Evolutionary conservation across 1,139 yeast genomes (phyloP).

Genomic region (Hanseniaspora uvarum): DNA sequence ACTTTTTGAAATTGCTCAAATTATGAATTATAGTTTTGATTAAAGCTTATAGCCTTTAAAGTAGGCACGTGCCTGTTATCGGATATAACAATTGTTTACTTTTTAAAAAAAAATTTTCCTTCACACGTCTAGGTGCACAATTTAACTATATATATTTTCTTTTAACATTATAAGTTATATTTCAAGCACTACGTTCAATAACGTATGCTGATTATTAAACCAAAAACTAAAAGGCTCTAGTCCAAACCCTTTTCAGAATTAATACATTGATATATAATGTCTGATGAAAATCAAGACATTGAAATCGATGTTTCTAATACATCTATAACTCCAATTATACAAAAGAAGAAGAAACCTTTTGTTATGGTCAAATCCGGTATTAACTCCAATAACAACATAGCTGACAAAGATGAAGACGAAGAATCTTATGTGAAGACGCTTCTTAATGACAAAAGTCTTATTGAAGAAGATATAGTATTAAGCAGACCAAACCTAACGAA

Average conservation of each 20-base stretch:
- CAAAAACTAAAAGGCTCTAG: neutral
- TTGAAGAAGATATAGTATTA: conserved; percentile 7
- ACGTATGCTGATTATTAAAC: too few species aligned
- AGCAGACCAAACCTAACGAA: conserved; percentile 1
- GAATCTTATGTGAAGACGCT: conserved; percentile 8
- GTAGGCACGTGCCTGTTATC: too few species aligned
- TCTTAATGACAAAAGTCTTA: conserved; percentile 7
- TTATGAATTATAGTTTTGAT: too few species aligned
- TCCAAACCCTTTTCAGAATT: too few species aligned
- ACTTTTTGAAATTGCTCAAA: too few species aligned
- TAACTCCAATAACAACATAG: neutral
- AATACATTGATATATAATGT: neutral
- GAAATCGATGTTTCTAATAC: neutral
- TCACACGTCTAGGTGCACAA: too few species aligned
- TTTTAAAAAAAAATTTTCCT: too few species aligned
- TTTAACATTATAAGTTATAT: too few species aligned
- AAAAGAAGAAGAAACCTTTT: conserved; percentile 13
- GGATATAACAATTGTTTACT: too few species aligned
- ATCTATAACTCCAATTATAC: neutral
- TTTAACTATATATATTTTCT: too few species aligned
- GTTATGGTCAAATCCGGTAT: conserved; percentile 16
- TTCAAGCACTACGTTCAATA: too few species aligned
- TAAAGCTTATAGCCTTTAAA: too few species aligned
- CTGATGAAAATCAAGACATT: neutral
- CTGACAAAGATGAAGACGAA: conserved; percentile 11